Evolutionary conservation across 306 rosid genomes (phyloP).

Genomic region (Cucumis hystrix): DNA sequence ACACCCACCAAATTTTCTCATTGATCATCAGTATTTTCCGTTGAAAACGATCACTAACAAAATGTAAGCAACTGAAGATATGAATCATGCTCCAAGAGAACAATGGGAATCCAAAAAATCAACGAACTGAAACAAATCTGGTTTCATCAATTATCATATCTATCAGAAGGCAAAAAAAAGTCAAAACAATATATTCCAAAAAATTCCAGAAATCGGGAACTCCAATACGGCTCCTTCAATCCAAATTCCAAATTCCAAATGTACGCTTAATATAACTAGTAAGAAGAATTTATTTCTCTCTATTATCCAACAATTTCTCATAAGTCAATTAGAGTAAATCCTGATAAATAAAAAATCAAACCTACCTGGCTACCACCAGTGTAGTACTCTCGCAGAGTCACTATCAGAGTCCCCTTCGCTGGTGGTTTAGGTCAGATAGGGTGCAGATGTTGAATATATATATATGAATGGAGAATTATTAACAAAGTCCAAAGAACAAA

Average conservation of each 20-base stretch:
- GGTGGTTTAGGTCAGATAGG: slow-evolving; percentile 52
- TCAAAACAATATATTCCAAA: too few species aligned
- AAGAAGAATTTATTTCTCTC: not conserved
- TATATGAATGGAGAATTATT: not conserved
- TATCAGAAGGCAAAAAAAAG: not conserved
- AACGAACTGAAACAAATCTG: not conserved
- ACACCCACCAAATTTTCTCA: not conserved
- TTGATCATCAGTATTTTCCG: not conserved
- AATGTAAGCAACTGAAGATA: not conserved
- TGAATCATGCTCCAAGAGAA: not conserved
- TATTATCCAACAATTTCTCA: too few species aligned
- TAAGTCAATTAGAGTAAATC: too few species aligned
- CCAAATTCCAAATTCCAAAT: not conserved
- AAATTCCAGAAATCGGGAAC: not conserved
- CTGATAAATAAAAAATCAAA: not conserved
- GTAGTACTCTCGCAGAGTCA: slow-evolving; percentile 57
- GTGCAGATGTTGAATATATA: slow-evolving; percentile 16
- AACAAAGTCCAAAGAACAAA: too few species aligned
- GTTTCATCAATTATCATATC: not conserved
- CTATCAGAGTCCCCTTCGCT: slow-evolving; percentile 29
- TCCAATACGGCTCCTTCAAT: not conserved
- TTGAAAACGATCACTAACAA: not conserved
- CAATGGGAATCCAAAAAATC: not conserved
- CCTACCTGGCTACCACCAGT: slow-evolving; percentile 73
- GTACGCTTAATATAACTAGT: not conserved